These are phyloP conservation scores for Backusella australiensis DNA, from an alignment of 192 early-diverging fungal genomes.

Conservation along the genomic window DNA sequence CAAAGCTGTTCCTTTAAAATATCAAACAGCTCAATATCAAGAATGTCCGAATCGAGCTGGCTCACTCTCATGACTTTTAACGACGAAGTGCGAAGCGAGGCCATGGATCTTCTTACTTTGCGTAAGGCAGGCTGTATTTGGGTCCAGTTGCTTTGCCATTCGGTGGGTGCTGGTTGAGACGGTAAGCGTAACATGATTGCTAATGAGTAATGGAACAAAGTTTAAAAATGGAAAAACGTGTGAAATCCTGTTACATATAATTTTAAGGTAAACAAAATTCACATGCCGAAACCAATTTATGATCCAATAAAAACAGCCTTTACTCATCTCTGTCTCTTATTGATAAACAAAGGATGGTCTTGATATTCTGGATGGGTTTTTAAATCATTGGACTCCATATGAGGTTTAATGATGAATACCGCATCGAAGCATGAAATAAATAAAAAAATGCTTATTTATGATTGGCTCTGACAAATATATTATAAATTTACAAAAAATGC, in stretches of 20 bases:
- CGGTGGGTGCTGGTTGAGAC: constrained; percentile 14
- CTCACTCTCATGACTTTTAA: constrained; percentile 71
- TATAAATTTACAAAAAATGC: neutral
- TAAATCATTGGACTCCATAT: too few relatives aligned
- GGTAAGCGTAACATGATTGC: constrained; percentile 11
- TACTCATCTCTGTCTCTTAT: too few relatives aligned
- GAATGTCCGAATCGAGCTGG: constrained; percentile 81
- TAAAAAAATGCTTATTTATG: neutral
- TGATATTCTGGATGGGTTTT: too few relatives aligned
- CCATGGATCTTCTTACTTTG: constrained; percentile 47
- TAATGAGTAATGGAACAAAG: constrained; percentile 6
- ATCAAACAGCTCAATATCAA: constrained; percentile 73
- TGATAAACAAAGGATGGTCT: too few relatives aligned
- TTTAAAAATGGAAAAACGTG: constrained; percentile 2
- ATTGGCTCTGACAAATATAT: too few relatives aligned
- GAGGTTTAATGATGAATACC: too few relatives aligned
- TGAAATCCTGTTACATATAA: neutral
- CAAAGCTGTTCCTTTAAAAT: constrained; percentile 79
- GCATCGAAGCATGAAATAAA: too few relatives aligned
- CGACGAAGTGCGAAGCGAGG: constrained; percentile 48
- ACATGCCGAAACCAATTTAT: neutral
- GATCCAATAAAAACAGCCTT: too few relatives aligned
- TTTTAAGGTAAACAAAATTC: neutral
- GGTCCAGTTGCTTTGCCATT: constrained; percentile 53
- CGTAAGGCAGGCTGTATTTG: constrained; percentile 46